Evolutionary conservation across 2,329 filamentous ascomycete genomes (phyloP), one percentile per base, ranked within the genome.

Genomic region (Nemania abortiva): DNA sequence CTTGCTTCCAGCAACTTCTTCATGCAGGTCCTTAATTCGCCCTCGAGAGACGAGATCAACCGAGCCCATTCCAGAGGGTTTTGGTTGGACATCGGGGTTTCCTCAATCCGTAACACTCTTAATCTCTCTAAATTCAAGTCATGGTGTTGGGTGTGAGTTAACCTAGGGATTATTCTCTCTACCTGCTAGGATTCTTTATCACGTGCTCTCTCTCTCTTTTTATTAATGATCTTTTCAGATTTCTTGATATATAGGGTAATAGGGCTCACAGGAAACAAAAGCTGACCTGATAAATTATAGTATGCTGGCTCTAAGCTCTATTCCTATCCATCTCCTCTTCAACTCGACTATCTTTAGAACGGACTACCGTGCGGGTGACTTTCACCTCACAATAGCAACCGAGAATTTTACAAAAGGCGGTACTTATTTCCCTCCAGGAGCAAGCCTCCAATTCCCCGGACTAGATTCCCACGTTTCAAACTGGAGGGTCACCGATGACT

Each of bases 1-100:
- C 55, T 87, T 3, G 79, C 79, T 1, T 82, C 83, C 2, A 84
- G 81, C 50, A 85, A 85, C 70, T 86, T 84, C 67, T 82, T 79
- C 62, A 86, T 86, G 82, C 85, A 87, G 66, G 78, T 82, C 31
- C 75, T 87, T 3, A 80, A 77, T 13, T 80, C 84, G 0, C 85
- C 85, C 0, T 86, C 83, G 0, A 76, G 86, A 11, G 69, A 75
- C 11, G 84, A 87, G 56, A 72, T 87, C 6, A 81, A 87, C 49
- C 63, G 65, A 24, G 84, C 84, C 0, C 86, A 88, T 74, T 55
- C 66, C 0, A 73, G 74, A 49, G 75, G 79, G 1, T 74, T 73
- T 71, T 84, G 81, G 80, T 71, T 86, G 0, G 81, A 81, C 60
- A 81, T 85, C 54, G 84, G 85, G 0, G 73, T 84, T 0, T 74